These are phyloP conservation scores for Brassica cretica DNA, from an alignment of 345 rosid genomes.

Conservation along the genomic window DNA sequence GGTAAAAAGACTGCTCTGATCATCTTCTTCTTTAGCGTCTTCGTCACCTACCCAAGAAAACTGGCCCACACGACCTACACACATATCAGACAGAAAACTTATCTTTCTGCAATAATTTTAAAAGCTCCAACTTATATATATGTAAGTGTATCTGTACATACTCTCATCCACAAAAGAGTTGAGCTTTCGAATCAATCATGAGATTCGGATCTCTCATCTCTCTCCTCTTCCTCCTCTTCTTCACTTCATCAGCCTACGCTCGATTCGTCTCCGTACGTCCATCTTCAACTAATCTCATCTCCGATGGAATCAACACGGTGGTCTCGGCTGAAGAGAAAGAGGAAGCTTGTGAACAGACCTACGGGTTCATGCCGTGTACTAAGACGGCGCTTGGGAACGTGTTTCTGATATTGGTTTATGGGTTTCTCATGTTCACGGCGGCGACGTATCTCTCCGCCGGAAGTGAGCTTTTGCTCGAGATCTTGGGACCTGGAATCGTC, in stretches of 20 bases:
- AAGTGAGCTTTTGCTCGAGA: constrained; percentile 89
- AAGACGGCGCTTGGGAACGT: constrained; percentile 69
- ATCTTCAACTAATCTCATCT: constrained; percentile 46
- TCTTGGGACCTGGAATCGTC: constrained; percentile 89
- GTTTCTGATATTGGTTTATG: constrained; percentile 76
- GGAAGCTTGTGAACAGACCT: constrained; percentile 78
- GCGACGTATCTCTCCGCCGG: constrained; percentile 82
- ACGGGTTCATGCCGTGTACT: constrained; percentile 95
- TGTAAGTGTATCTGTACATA: neutral
- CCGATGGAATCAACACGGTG: constrained; percentile 56
- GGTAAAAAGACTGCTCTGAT: neutral
- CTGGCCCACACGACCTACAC: constrained; percentile 36
- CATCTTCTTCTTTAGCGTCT: constrained; percentile 9
- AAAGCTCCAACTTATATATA: neutral
- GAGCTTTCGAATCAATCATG: constrained; percentile 23
- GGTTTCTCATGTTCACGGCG: constrained; percentile 73
- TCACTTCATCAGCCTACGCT: constrained; percentile 42
- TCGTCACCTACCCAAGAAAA: neutral
- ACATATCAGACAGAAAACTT: constrained; percentile 9
- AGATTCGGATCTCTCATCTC: constrained; percentile 29
- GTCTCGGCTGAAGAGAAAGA: constrained; percentile 23
- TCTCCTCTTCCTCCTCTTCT: constrained; percentile 33
- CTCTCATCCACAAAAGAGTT: neutral
- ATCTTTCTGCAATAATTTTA: neutral
- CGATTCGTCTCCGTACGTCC: constrained; percentile 36